Evolutionary conservation across 208 protist species (phyloP).

Genomic region (Trypanosoma lewisi): DNA sequence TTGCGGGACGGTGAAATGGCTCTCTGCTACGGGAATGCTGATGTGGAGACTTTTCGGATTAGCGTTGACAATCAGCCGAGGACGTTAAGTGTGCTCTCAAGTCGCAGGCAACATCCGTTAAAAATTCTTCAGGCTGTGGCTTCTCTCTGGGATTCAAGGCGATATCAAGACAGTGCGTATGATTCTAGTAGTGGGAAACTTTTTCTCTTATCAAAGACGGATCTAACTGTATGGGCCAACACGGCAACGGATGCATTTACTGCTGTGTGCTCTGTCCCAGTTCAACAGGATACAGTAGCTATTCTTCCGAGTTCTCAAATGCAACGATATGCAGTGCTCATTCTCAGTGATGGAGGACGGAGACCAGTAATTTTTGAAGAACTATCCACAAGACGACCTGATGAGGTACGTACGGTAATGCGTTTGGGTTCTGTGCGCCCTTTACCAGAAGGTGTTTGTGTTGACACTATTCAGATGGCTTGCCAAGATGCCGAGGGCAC

Average conservation of each 20-base stretch:
- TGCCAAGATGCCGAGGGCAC: constrained; percentile 19
- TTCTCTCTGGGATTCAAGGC: constrained; percentile 12
- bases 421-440: constrained; percentile 17
- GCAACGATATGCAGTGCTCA: constrained; percentile 29
- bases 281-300: constrained; percentile 8
- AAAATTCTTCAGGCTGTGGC: constrained; percentile 24
- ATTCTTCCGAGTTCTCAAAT: constrained; percentile 17
- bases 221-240: constrained; percentile 24
- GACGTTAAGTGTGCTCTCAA: constrained; percentile 19
- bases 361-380: constrained; percentile 31
- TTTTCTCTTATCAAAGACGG: constrained; percentile 23
- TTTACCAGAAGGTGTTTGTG: constrained; percentile 13
- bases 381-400: neutral
- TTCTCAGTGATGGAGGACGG: constrained; percentile 40
- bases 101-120: constrained; percentile 1
- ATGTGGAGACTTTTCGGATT: constrained; percentile 41
- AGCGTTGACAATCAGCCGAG: constrained; percentile 20
- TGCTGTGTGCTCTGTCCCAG: constrained; percentile 6
- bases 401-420: constrained; percentile 1
- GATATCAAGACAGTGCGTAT: constrained; percentile 20
- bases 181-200: constrained; percentile 11
- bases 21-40: constrained; percentile 62
- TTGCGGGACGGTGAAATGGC: constrained; percentile 11
- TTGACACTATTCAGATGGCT: constrained; percentile 19
- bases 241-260: constrained; percentile 4